Conservation (phyloP, 257 asterid genomes). For the Striga asiatica region DNA sequence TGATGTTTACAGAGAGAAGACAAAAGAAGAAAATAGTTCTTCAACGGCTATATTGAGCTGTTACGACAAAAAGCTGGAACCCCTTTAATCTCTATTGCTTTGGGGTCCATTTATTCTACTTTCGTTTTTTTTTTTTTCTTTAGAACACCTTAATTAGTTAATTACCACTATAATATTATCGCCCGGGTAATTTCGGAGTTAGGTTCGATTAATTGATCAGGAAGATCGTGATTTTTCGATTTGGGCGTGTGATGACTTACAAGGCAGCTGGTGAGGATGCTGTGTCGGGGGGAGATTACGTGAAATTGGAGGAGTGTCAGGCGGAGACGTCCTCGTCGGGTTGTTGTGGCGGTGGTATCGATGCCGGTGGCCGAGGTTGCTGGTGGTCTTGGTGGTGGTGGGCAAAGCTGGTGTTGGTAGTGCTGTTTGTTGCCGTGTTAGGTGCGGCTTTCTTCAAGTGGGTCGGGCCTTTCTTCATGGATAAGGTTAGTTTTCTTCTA, state of each 20-base stretch:
- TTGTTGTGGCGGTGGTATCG: conserved; percentile 34
- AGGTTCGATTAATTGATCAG: conserved; percentile 4
- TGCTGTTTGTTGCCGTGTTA: conserved; percentile 43
- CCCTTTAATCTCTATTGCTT: conserved; percentile 13
- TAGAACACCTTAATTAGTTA: too few species aligned
- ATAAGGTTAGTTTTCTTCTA: conserved; percentile 41
- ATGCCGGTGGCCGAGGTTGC: conserved; percentile 95
- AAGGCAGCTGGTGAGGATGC: conserved; percentile 32
- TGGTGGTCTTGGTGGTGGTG: conserved; percentile 94
- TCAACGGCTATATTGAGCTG: conserved; percentile 13
- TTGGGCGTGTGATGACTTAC: conserved; percentile 28
- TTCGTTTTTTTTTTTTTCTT: neutral
- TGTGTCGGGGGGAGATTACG: conserved; percentile 39
- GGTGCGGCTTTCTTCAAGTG: conserved; percentile 81
- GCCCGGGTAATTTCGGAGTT: neutral
- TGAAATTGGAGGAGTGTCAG: conserved; percentile 49
- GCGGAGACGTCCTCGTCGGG: conserved; percentile 31
- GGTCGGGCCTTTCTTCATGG: conserved; percentile 94
- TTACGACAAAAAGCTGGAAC: conserved; percentile 14
- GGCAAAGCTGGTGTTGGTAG: conserved; percentile 59
- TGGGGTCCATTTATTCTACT: neutral
- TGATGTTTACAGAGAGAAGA: neutral
- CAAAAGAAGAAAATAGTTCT: neutral
- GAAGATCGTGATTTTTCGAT: conserved; percentile 5
- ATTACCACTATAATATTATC: too few species aligned